Evolutionary conservation across 1,139 yeast genomes (phyloP), one percentile per base, ranked within the genome.

Genomic region (Debaryomyces nepalensis): DNA sequence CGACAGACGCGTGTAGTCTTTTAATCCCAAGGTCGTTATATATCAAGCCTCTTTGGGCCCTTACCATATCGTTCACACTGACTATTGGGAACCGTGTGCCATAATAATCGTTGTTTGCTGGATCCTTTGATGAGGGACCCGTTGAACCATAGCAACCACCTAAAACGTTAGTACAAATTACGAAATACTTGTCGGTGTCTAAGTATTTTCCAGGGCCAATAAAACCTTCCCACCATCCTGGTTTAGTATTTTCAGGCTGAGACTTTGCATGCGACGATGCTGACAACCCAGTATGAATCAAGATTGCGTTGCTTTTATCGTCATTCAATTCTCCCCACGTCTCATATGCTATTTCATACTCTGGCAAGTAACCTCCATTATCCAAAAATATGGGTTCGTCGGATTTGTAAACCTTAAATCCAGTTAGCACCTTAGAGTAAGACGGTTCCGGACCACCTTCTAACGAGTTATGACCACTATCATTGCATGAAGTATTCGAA

Each of bases 141-240:
- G 97, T 90, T 3, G 95, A 85, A 2, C 98, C 98, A 62, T 85
- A 90, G 62, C 98, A 90, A 1, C 97, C 96, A 8, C 97, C 97
- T 37, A 90, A 71, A 2, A 88, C 96, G 59, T 90, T 90, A 2
- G 97, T 88, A 65, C 98, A 90, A 2, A 90, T 79, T 5, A 90
- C 79, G 59, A 87, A 88, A 63, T 75, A 88, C 61, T 84, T 84
- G 54, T 86, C 68, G 1, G 97, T 90, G 58, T 90, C 97, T 42
- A 90, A 66, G 49, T 85, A 81, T 45, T 77, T 74, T 4, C 84
- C 93, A 0, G 96, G 86, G 0, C 98, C 98, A 45, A 90, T 89
- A 60, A 90, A 90, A 42, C 82, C 76, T 57, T 90, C 97, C 98
- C 98, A 90, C 98, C 98, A 90, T 8, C 98, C 98, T 4, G 82